Evolutionary conservation across 148 eudicot species (phyloP), one percentile per base, ranked within the genome.

Genomic region (Silene conica): DNA sequence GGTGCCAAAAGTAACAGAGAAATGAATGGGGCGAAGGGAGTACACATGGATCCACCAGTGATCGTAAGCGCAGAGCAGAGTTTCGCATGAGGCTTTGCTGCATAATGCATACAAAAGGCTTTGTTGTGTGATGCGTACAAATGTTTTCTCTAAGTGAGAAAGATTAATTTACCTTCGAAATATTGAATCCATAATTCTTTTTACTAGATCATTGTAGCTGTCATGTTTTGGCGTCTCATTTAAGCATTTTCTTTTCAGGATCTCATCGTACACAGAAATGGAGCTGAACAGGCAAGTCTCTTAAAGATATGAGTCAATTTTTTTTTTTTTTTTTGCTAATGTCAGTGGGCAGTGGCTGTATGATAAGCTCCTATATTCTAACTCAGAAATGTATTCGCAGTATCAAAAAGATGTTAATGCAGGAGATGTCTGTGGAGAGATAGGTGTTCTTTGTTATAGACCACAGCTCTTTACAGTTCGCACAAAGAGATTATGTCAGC

Each of bases 381-480:
- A 75, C 14, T 15, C 25, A 41, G 58, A 12, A 56, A 13, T 26
- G 43, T 70, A 25, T 63, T 22, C 41, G 64, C 71, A 91, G 97
- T 75, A 86, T 72, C 76, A 88, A 25, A 79, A 84, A 59, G 86
- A 80, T 23, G 70, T 78, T 38, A 77, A 67, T 54, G 31, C 87
- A n/a, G 98, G 96, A 68, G 94, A 83, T 57, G 78, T 90, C 10
- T 89, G 83, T 64, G 96, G 98, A 34, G 98, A 93, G 84, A 83
- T 88, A n/a, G 93, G 92, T 23, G 93, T 90, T 61, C 92, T 93
- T 52, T 90, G 98, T 78, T 93, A 85, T 77, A 83, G 88, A 74
- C 96, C 96, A 16, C 96, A 93, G 63, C 77, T 85, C 14, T 88
- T 87, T 63, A 90, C 98, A 10, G 84, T 87, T 63, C 92, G 96